Percentiles rank a stretch among this genome's conserved stretches.
Conservation (phyloP, 179 eudicot genomes). For the Drosera spatulata region DNA sequence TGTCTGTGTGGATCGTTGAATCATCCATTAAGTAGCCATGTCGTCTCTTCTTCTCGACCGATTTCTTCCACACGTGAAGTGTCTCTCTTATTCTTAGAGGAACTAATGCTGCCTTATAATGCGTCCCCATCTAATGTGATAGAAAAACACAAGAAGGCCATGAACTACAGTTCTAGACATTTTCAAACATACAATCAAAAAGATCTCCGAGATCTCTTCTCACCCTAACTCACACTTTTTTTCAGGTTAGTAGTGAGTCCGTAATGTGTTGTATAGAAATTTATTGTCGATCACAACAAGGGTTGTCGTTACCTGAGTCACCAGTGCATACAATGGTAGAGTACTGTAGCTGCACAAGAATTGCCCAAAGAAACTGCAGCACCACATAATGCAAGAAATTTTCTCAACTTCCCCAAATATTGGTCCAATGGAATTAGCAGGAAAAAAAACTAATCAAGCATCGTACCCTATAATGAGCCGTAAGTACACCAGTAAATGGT, state of each 20-base stretch:
- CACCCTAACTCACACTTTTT: too few relatives aligned
- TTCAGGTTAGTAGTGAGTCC: too few relatives aligned
- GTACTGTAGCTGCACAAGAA: constrained; percentile 97
- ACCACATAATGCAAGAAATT: too few relatives aligned
- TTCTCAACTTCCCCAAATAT: too few relatives aligned
- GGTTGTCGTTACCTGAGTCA: constrained; percentile 67
- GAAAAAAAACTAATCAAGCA: not conserved
- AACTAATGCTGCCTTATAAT: constrained; percentile 92
- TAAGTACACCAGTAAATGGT: constrained; percentile 70
- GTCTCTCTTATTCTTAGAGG: constrained; percentile 93
- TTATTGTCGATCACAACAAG: too few relatives aligned
- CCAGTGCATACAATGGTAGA: constrained; percentile 87
- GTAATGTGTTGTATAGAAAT: too few relatives aligned
- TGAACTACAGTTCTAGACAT: too few relatives aligned
- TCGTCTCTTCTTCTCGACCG: constrained; percentile 62
- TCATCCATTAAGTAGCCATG: constrained; percentile 49
- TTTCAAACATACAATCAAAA: too few relatives aligned
- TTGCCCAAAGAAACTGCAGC: constrained; percentile 77
- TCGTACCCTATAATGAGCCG: constrained; percentile 81
- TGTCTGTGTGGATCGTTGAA: constrained; percentile 73
- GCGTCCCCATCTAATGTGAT: constrained; percentile 79
- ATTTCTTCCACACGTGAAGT: constrained; percentile 83
- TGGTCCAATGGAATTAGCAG: not conserved
- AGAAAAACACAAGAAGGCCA: not conserved
- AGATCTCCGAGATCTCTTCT: too few relatives aligned